Percentiles rank a stretch among this genome's conserved stretches.
These are phyloP conservation scores for Sarcodon sp. DNA, from an alignment of 768 basidiomycete species.

Conservation along the genomic window DNA sequence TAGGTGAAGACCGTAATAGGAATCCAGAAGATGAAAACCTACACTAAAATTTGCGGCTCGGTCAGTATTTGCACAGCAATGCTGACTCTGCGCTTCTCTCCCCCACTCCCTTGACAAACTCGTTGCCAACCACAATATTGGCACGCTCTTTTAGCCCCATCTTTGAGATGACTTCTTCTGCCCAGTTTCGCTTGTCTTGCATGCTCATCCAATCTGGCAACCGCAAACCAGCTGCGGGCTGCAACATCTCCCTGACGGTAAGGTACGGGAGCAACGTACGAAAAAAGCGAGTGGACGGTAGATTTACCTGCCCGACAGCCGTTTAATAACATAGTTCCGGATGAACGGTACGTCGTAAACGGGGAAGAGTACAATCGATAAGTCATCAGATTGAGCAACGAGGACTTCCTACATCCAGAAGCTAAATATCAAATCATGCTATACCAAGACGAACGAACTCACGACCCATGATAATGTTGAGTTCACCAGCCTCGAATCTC, in stretches of 20 bases:
- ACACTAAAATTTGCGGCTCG: conserved; percentile 24
- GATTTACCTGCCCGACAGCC: background rate
- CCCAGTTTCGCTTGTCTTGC: conserved; percentile 24
- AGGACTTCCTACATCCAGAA: background rate
- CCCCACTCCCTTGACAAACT: conserved; percentile 29
- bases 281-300: background rate
- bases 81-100: conserved; percentile 33
- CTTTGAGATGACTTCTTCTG: conserved; percentile 31
- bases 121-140: conserved; percentile 31
- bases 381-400: background rate
- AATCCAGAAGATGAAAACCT: conserved; percentile 14
- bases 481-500: background rate
- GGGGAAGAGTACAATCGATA: background rate
- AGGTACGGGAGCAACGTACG: conserved; percentile 4
- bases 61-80: conserved; percentile 29
- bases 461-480: background rate
- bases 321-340: conserved; percentile 1
- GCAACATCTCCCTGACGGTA: conserved; percentile 18
- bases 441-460: no score
- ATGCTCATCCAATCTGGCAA: conserved; percentile 19
- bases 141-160: conserved; percentile 32
- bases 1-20: background rate
- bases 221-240: conserved; percentile 25
- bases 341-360: background rate
- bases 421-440: no score